Conservation (phyloP, 208 protist species). For the Wallacemonas sp. region DNA sequence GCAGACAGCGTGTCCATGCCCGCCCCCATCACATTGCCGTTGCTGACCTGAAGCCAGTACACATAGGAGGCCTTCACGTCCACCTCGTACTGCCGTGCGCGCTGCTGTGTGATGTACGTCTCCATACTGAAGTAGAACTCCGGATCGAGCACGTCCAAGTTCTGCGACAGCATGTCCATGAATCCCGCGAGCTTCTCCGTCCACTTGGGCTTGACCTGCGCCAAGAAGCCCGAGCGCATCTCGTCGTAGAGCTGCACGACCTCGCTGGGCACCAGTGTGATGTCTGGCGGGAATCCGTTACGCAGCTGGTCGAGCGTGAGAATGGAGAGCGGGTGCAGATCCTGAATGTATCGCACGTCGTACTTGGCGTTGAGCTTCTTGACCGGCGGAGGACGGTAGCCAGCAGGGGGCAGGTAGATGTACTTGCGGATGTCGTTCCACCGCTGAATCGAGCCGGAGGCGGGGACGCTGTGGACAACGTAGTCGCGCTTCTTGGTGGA, state of each 20-base stretch:
- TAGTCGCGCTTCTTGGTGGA: constrained; percentile 51
- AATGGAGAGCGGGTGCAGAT: constrained; percentile 88
- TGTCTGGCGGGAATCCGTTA: constrained; percentile 83
- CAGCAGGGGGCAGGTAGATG: constrained; percentile 76
- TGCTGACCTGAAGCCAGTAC: constrained; percentile 72
- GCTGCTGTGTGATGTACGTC: constrained; percentile 82
- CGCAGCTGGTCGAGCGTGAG: constrained; percentile 80
- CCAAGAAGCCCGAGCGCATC: constrained; percentile 58
- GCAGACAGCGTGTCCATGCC: constrained; percentile 26
- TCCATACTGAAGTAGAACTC: constrained; percentile 80
- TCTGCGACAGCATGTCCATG: constrained; percentile 34
- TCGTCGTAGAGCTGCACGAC: constrained; percentile 78
- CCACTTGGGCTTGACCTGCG: constrained; percentile 39
- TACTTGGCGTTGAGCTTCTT: constrained; percentile 77
- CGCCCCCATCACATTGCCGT: constrained; percentile 30
- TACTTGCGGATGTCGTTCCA: constrained; percentile 93
- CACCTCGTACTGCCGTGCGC: constrained; percentile 80
- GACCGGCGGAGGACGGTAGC: constrained; percentile 30
- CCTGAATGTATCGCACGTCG: constrained; percentile 57
- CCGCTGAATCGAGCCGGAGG: constrained; percentile 69
- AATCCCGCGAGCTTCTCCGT: constrained; percentile 37
- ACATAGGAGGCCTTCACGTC: constrained; percentile 82
- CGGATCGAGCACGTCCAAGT: constrained; percentile 50
- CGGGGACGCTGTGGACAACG: constrained; percentile 74
- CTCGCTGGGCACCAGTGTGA: constrained; percentile 86